Evolutionary conservation across 202 grass and related monocot genomes (phyloP), one percentile per base, ranked within the genome.

Genomic region (Panicum virgatum): DNA sequence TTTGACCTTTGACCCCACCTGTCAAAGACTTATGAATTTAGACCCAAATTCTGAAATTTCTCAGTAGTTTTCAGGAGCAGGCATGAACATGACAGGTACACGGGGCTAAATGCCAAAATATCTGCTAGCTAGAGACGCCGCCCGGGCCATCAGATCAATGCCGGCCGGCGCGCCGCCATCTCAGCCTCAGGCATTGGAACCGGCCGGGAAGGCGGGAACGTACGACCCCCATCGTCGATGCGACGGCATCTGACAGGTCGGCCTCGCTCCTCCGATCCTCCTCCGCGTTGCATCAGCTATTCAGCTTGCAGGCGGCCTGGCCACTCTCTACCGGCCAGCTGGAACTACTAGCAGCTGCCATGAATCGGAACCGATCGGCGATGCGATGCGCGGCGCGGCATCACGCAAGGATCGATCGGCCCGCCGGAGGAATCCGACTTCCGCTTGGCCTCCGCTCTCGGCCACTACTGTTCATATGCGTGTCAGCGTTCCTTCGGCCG

Each of bases 391-490:
- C 32, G 30, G 61, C 36, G 53, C 52, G 70, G 57, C 54, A 86
- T 80, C 25, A 72, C 18, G 46, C 46, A 52, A 29, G 32, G 32
- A 34, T 34, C 32, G 32, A 34, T 34, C 32, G 32, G 3, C 32
- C 32, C 32, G 32, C 32, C 32, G 64, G 36, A 45, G 66, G 20
- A 53, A 54, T 32, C 11, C 65, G 53, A 27, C 11, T 57, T 57
- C n/a, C 56, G 45, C 36, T 61, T 61, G 47, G 16, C 39, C 77
- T 44, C 47, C 9, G 40, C 63, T 36, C 44, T 53, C 13, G 13
- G 54, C 65, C 85, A 45, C 60, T 78, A 34, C 60, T 78, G 73
- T 54, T 38, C 20, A 87, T 87, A 87, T 87, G 72, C 72, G 81
- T 45, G 86, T 68, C 86, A 67, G 39, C 42, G 76, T 53, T 69